Conservation (phyloP, 148 eudicot species). For the Camellia lanceoleosa region DNA sequence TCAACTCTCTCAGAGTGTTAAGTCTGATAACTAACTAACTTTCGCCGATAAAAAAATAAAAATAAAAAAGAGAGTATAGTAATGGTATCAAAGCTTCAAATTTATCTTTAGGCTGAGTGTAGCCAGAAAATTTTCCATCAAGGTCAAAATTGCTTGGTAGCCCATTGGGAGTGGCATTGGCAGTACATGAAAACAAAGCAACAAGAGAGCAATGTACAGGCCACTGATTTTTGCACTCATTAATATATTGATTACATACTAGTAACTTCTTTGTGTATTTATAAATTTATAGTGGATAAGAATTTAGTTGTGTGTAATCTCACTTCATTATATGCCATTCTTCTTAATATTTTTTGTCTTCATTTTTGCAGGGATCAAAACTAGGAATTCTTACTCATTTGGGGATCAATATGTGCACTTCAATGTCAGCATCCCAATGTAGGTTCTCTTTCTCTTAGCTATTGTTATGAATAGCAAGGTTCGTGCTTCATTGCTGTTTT, state of each 20-base stretch:
- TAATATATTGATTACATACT: neutral
- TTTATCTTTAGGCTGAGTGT: neutral
- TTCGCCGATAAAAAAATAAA: no score
- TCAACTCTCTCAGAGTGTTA: no score
- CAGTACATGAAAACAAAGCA: neutral
- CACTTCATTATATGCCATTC: neutral
- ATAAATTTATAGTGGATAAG: neutral
- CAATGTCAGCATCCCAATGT: conserved; percentile 89
- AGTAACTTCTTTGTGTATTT: neutral
- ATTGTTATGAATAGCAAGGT: neutral
- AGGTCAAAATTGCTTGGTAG: neutral
- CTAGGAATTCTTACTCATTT: conserved; percentile 60
- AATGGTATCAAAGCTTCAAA: neutral
- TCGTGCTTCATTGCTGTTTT: neutral
- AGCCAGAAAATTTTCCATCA: neutral
- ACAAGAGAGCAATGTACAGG: neutral
- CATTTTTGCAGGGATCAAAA: conserved; percentile 64
- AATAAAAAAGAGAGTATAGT: no score
- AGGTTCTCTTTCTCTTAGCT: conserved; percentile 26
- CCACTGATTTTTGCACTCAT: neutral
- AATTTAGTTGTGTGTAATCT: neutral
- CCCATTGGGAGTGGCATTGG: no score
- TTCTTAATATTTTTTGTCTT: neutral
- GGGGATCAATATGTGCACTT: conserved; percentile 96
- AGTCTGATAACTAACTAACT: no score